Percentiles rank a stretch among this genome's conserved stretches.
Evolutionary conservation across 148 eudicot species (phyloP).

Genomic region (Rhododendron ferrugineum): DNA sequence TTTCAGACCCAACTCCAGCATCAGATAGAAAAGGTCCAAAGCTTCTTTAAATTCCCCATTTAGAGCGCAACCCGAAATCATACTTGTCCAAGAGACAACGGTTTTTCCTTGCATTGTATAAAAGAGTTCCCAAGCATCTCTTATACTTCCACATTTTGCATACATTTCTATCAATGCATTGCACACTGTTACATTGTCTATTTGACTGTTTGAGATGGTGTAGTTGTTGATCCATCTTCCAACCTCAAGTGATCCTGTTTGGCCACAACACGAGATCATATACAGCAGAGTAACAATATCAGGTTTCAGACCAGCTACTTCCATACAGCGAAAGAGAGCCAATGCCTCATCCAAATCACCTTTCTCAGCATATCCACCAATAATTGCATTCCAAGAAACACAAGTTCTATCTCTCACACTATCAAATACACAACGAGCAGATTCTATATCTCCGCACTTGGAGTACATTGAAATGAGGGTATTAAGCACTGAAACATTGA

Average conservation of each 20-base stretch:
- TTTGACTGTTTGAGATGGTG: conserved; percentile 25
- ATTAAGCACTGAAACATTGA: conserved; percentile 37
- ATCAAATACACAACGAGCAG: conserved; percentile 39
- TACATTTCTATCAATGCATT: conserved; percentile 69
- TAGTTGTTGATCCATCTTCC: conserved; percentile 58
- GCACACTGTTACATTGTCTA: conserved; percentile 26
- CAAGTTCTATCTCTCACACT: conserved; percentile 39
- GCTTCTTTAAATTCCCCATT: conserved; percentile 52
- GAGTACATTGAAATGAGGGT: conserved; percentile 64
- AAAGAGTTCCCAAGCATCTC: conserved; percentile 42
- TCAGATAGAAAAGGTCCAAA: conserved; percentile 32
- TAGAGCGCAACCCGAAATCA: conserved; percentile 53
- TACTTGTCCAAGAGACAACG: conserved; percentile 59
- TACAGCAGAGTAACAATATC: conserved; percentile 51
- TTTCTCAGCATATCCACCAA: conserved; percentile 44
- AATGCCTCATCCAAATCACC: conserved; percentile 56
- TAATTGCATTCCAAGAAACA: conserved; percentile 66
- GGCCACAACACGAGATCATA: conserved; percentile 51
- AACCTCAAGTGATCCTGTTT: conserved; percentile 52
- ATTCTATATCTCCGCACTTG: conserved; percentile 40
- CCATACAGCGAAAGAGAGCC: conserved; percentile 43
- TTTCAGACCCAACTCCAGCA: conserved; percentile 37
- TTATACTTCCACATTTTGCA: conserved; percentile 52
- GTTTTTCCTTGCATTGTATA: conserved; percentile 37
- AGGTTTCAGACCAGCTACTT: conserved; percentile 44